Base-by-base conservation (phyloP, 306 rosid species). In the Cicer bijugum region DNA sequence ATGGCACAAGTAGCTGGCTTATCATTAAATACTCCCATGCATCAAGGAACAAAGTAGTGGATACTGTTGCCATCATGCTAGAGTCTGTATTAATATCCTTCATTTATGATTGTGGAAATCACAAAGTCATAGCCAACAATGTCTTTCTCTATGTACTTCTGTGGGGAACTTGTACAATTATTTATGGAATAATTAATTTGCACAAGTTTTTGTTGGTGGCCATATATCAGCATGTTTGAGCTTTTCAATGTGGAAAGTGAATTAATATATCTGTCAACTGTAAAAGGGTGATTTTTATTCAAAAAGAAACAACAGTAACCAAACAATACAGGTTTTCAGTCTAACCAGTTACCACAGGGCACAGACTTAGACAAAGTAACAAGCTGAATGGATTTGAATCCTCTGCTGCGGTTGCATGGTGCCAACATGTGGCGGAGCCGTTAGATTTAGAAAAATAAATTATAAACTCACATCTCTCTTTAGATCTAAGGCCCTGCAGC, bases 11-110 rank as follows among this genome's bases (percentile, higher is more conserved):
- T 79, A 11, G 86, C 46, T 85, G 86, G 82, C 4, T 20, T 10
- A 44, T 76, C 63, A 42, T 55, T 85, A 55, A 82, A 62, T 76
- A 42, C 74, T 58, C 72, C 72, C 84, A 65, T 80, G 78, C 60
- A 56, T 45, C 59, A 79, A 67, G 80, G 80, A 80, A 76, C 40
- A 69, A 70, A 56, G 46, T 50, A 70, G 53, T 47, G 19, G 7
- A 3, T 43, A 68, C 38, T 61, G 60, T 62, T 72, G 37, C 46
- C 74, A 45, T 83, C 33, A 80, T 69, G 62, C 61, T 51, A 69
- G 65, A 58, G 66, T 67, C 0, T 6, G 7, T 40, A 33, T 40
- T 75, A 60, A 75, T 39, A 58, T 17, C 52, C 20, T 43, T 17
- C 39, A 28, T 52, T 69, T 52, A 64, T 70, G 11, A 53, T 23